Conservation (phyloP, 139 green algal species). For the Volvox africanus region DNA sequence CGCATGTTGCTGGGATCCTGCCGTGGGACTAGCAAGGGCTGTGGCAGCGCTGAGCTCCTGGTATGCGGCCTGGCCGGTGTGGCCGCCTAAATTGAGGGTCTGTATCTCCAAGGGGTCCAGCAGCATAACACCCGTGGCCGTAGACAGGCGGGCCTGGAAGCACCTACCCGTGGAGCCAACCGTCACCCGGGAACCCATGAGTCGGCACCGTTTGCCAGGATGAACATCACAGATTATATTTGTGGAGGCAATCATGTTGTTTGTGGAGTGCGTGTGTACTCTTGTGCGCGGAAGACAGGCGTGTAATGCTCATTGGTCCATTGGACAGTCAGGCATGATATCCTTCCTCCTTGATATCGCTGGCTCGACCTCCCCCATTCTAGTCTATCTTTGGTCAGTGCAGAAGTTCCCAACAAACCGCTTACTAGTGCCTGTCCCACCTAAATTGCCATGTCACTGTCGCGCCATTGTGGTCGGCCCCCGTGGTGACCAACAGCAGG, state of each 20-base stretch:
- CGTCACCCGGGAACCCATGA: too few species aligned
- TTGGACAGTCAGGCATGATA: too few species aligned
- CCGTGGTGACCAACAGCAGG: slow-evolving; percentile 49
- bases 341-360: too few species aligned
- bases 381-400: too few species aligned
- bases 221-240: too few species aligned
- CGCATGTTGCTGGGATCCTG: not conserved
- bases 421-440: not conserved
- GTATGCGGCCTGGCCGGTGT: slow-evolving; percentile 42
- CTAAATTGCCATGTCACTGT: slow-evolving; percentile 55
- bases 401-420: too few species aligned
- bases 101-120: slow-evolving; percentile 42
- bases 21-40: not conserved
- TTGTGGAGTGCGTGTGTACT: too few species aligned
- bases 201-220: too few species aligned
- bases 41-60: not conserved
- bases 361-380: too few species aligned
- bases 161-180: slow-evolving; percentile 10
- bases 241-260: too few species aligned
- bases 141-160: slow-evolving; percentile 19
- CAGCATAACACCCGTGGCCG: not conserved
- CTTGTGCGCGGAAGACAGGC: too few species aligned
- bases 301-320: too few species aligned
- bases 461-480: slow-evolving; percentile 43
- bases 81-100: slow-evolving; percentile 41